phyloP scores from a whole-genome alignment of 148 eudicot species.

The Vaccinium corymbosum region DNA sequence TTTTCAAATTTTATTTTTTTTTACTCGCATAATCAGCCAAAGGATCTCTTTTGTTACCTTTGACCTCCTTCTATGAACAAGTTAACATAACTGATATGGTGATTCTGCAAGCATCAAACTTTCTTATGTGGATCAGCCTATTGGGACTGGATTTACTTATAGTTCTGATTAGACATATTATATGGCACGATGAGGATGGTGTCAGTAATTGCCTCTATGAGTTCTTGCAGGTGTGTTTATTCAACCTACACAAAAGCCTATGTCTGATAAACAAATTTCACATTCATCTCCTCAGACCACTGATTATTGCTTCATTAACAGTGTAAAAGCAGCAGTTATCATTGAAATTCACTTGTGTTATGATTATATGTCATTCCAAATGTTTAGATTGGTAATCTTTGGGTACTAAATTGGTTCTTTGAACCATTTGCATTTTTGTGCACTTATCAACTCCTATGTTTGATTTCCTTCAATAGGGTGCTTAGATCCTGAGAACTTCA shows the following conservation, averaged over 20 bases:
- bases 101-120: conserved; percentile 63
- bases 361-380: neutral
- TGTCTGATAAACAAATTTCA: conserved; percentile 1
- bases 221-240: conserved; percentile 56
- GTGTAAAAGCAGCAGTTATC: neutral
- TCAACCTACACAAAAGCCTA: neutral
- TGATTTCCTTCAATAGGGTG: conserved; percentile 40
- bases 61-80: too few species aligned
- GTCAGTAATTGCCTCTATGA: conserved; percentile 83
- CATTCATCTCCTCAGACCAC: neutral
- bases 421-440: neutral
- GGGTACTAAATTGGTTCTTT: neutral
- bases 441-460: neutral
- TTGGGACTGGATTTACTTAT: conserved; percentile 86
- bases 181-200: conserved; percentile 69
- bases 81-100: neutral
- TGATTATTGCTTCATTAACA: neutral
- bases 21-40: neutral
- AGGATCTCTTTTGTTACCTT: neutral
- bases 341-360: neutral
- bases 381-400: neutral
- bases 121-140: conserved; percentile 83
- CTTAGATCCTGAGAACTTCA: conserved; percentile 81
- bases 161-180: conserved; percentile 56
- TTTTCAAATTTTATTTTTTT: too few species aligned